Base-by-base conservation (phyloP, 768 basidiomycete species). In the Podaxis sp. region DNA sequence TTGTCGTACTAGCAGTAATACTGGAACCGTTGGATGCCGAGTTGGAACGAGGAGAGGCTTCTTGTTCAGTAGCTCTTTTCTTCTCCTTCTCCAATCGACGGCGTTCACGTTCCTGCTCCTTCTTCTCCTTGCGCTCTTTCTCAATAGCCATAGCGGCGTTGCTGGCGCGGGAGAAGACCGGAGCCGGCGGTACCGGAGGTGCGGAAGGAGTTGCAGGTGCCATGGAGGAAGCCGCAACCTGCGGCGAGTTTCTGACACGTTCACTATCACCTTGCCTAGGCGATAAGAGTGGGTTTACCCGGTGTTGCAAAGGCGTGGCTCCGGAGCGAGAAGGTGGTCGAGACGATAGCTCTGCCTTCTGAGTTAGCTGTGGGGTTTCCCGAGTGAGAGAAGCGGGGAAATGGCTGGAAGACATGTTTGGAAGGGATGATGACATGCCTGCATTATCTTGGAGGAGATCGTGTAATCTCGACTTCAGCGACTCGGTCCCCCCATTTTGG, bases 81-180 rank as follows among this genome's bases (percentile, higher is more conserved):
- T 62, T 65, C 54, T 65, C 76, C 69, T 71, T 78, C 71, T 66
- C 75, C 54, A 66, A 67, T 58, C 65, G 66, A 51, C 63, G 70
- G n/a, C 71, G 70, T 58, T 77, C 76, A 46, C 67, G 62, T 22
- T 66, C 58, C 24, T 58, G 58, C 57, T 68, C 64, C 49, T 72
- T 68, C 61, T 71, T 73, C 41, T 71, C 77, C 66, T 62, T 62
- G 66, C 70, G 69, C 58, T 79, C 78, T 60, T 76, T 82, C 68
- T 85, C 84, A 26, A 84, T 68, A 15, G 80, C 83, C 74, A 80
- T 78, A 4, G 85, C 85, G 54, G 78, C 82, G 41, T 78, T 78
- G 61, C 84, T 86, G 10, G 85, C 85, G 56, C 78, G 78, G 24
- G 82, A 83, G 28, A 81, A 69, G 66, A 15, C 62, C 33, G 63